Evolutionary conservation across 2,329 filamentous ascomycete species (phyloP).

Genomic region (Pseudofabraea citricarpa): DNA sequence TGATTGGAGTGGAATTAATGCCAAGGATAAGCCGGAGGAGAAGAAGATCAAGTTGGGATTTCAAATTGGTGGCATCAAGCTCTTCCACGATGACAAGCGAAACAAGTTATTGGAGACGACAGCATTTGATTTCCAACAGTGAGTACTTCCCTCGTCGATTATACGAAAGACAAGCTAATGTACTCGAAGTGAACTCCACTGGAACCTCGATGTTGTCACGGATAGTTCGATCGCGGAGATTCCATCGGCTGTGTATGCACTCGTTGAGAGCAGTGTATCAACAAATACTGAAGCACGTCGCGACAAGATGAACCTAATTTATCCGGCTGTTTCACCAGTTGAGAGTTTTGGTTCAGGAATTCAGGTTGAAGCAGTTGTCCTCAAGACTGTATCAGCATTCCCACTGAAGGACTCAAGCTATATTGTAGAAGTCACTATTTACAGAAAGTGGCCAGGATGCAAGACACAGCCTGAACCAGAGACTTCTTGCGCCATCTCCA

Average conservation of each 20-base stretch:
- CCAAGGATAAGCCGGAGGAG: neutral
- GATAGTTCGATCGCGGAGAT: constrained; percentile 18
- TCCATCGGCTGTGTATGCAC: constrained; percentile 10
- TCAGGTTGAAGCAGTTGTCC: constrained; percentile 13
- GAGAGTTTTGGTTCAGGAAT: constrained; percentile 7
- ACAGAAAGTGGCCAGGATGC: constrained; percentile 20
- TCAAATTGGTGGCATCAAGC: constrained; percentile 18
- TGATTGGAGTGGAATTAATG: neutral
- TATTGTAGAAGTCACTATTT: constrained; percentile 24
- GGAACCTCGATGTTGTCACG: constrained; percentile 24
- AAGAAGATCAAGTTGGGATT: constrained; percentile 11
- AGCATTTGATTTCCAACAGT: constrained; percentile 23
- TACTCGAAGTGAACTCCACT: no score
- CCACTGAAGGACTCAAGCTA: constrained; percentile 15
- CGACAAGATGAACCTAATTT: constrained; percentile 19
- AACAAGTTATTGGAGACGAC: constrained; percentile 21
- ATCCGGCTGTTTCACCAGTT: constrained; percentile 16
- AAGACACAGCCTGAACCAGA: constrained; percentile 17
- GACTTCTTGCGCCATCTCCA: constrained; percentile 18
- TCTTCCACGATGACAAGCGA: constrained; percentile 16
- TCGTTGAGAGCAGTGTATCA: constrained; percentile 16
- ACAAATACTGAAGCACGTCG: constrained; percentile 7
- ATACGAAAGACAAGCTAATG: no score
- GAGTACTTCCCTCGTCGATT: no score
- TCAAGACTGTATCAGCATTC: constrained; percentile 22